Evolutionary conservation across 106 monocot genomes (phyloP).

Genomic region (Dendrobium nobile): DNA sequence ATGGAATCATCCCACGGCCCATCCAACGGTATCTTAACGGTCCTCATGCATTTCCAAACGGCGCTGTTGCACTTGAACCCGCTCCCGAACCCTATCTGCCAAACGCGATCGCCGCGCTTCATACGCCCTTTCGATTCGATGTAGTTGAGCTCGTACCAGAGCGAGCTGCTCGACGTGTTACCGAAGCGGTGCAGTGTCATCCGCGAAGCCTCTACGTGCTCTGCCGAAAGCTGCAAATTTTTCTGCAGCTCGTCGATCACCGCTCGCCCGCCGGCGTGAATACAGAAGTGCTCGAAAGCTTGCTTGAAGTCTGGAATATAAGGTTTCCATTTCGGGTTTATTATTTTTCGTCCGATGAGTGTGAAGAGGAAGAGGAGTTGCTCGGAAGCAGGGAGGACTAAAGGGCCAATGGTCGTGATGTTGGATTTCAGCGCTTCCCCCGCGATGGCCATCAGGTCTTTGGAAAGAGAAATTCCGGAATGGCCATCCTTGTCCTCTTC

Average conservation of each 20-base stretch:
- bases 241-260: constrained; percentile 85
- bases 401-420: constrained; percentile 19
- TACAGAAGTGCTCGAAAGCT: constrained; percentile 91
- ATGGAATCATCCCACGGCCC: constrained; percentile 27
- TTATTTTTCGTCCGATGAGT: constrained; percentile 12
- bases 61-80: constrained; percentile 29
- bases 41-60: constrained; percentile 24
- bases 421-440: constrained; percentile 17
- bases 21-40: constrained; percentile 6
- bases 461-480: constrained; percentile 16
- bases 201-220: constrained; percentile 76
- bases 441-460: constrained; percentile 25
- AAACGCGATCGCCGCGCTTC: constrained; percentile 15
- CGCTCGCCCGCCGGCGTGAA: constrained; percentile 78
- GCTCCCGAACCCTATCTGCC: constrained; percentile 32
- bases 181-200: constrained; percentile 80
- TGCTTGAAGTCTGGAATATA: constrained; percentile 80
- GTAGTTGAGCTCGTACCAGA: constrained; percentile 75
- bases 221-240: constrained; percentile 45
- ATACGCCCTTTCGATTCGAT: constrained; percentile 28
- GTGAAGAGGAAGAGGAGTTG: constrained; percentile 26
- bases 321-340: constrained; percentile 29
- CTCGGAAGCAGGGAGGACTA: constrained; percentile 23
- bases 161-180: constrained; percentile 77
- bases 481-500: constrained; percentile 16